Conservation (phyloP, 441 rosid species). For the Geranium incanum region DNA sequence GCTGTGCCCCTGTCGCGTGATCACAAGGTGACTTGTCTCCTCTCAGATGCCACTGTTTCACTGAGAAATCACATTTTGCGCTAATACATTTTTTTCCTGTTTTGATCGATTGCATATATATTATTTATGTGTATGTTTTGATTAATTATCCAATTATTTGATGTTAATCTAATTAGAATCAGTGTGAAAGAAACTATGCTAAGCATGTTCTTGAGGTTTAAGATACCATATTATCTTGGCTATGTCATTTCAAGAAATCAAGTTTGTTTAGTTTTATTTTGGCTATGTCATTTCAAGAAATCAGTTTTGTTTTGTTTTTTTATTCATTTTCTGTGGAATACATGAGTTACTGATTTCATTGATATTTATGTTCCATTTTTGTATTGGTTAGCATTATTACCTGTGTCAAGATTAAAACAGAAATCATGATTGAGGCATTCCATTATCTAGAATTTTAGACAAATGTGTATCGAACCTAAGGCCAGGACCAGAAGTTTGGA, state of each 20-base stretch:
- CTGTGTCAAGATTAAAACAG: not conserved
- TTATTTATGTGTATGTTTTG: not conserved
- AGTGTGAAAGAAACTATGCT: too few relatives aligned
- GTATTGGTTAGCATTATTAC: not conserved
- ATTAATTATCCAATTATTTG: not conserved
- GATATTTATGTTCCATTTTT: not conserved
- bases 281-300: not conserved
- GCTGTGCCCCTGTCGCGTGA: constrained; percentile 23
- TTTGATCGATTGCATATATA: not conserved
- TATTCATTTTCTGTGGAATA: not conserved
- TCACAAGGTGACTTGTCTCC: constrained; percentile 18
- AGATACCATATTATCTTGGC: not conserved
- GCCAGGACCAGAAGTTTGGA: too few relatives aligned
- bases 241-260: not conserved
- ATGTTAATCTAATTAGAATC: not conserved
- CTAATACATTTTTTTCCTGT: not conserved
- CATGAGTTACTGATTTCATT: not conserved
- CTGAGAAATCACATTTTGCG: not conserved
- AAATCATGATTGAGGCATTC: too few relatives aligned
- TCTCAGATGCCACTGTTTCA: not conserved
- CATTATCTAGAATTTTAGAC: too few relatives aligned
- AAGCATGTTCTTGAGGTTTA: too few relatives aligned
- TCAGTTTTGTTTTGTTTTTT: not conserved
- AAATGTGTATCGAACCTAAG: too few relatives aligned
- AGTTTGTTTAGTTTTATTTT: not conserved